Conservation (phyloP, 768 basidiomycete species). For the Dacryopinax spathularia region DNA sequence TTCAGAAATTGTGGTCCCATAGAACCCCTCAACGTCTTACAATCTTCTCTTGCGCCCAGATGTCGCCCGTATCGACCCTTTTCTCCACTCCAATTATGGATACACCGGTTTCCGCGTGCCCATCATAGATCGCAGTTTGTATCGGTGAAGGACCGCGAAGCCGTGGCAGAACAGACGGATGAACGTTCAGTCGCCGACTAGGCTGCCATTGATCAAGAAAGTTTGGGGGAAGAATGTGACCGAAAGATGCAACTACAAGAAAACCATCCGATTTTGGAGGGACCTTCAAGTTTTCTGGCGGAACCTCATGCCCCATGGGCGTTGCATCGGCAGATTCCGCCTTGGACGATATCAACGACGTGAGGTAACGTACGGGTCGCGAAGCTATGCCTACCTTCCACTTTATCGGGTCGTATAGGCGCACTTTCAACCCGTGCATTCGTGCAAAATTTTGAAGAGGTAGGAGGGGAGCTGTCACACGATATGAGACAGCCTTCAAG, state of each 20-base stretch:
- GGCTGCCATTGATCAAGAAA: constrained; percentile 49
- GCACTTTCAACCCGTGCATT: no score
- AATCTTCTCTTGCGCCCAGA: constrained; percentile 43
- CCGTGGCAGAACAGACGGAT: constrained; percentile 72
- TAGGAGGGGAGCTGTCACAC: no score
- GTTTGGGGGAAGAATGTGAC: constrained; percentile 56
- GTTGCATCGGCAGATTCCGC: no score
- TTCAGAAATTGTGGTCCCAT: neutral
- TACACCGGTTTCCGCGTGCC: constrained; percentile 57
- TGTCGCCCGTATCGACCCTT: constrained; percentile 53
- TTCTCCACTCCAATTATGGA: constrained; percentile 60
- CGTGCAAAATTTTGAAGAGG: no score
- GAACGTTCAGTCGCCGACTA: constrained; percentile 60
- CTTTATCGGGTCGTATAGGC: no score
- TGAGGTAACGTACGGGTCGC: no score
- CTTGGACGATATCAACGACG: no score
- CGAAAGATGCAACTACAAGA: constrained; percentile 81
- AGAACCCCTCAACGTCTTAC: constrained; percentile 30
- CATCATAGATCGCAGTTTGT: constrained; percentile 62
- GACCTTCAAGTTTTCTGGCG: constrained; percentile 6
- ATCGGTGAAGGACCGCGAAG: constrained; percentile 90
- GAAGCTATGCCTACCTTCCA: no score
- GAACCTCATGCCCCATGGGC: no score
- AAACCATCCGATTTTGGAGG: constrained; percentile 34
- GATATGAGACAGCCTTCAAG: no score